Percentiles rank a stretch among this genome's conserved stretches.
Conservation (phyloP, 2,329 filamentous ascomycete species). For the Cladosporium sp. region DNA sequence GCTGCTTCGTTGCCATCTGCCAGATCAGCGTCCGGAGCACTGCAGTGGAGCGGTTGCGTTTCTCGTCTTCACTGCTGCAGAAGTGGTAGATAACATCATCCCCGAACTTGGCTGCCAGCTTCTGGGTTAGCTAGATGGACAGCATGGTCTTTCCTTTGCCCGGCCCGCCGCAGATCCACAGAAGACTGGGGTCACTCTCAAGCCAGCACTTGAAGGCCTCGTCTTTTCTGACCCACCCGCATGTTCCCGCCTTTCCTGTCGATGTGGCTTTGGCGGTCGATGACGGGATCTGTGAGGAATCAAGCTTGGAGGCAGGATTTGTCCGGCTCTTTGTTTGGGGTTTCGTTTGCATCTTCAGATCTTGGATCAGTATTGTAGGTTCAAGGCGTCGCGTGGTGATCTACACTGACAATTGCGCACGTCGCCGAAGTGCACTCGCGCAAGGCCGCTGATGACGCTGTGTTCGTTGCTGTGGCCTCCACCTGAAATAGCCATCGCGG, state of each 20-base stretch:
- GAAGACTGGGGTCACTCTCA: constrained; percentile 9
- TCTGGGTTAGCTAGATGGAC: constrained; percentile 25
- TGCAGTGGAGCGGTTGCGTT: constrained; percentile 22
- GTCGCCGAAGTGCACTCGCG: background rate
- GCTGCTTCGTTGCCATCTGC: constrained; percentile 20
- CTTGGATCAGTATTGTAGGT: background rate
- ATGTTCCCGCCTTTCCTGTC: constrained; percentile 20
- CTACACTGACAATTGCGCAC: background rate
- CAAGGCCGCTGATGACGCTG: background rate
- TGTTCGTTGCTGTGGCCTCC: no score
- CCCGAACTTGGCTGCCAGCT: constrained; percentile 10
- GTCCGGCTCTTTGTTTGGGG: no score
- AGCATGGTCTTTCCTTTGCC: constrained; percentile 32
- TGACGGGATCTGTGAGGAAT: constrained; percentile 6
- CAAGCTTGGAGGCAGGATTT: background rate
- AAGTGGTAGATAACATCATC: constrained; percentile 19
- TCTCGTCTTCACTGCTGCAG: constrained; percentile 23
- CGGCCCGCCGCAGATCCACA: constrained; percentile 25
- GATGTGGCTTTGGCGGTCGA: constrained; percentile 18
- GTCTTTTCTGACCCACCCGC: constrained; percentile 25
- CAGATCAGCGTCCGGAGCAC: constrained; percentile 24
- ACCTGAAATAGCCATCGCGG: no score
- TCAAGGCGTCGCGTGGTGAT: background rate
- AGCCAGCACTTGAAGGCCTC: constrained; percentile 16
- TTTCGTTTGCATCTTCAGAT: background rate